Evolutionary conservation across 352 stramenopile species (phyloP), one percentile per base, ranked within the genome.

Genomic region (Pythium insidiosum): DNA sequence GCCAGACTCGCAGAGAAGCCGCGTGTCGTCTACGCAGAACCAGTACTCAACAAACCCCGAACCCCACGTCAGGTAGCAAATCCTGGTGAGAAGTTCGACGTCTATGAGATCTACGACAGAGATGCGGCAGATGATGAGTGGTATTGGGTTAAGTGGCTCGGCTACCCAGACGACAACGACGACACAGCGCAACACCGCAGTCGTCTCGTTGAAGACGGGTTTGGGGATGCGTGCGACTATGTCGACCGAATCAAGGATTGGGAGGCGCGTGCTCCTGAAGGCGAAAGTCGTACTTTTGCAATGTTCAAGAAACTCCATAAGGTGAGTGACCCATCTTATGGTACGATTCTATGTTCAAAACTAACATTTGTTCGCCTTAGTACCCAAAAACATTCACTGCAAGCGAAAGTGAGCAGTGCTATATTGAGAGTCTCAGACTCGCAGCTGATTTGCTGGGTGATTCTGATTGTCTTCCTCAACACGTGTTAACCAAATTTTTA

Each of bases 361-460:
- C n/a, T n/a, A n/a, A n/a, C n/a, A n/a, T n/a, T n/a, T n/a, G n/a
- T n/a, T n/a, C n/a, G n/a, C n/a, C n/a, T n/a, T n/a, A n/a, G n/a
- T n/a, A n/a, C n/a, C n/a, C n/a, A n/a, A n/a, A n/a, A n/a, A n/a
- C n/a, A n/a, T n/a, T n/a, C n/a, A n/a, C n/a, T n/a, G n/a, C n/a
- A n/a, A n/a, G n/a, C n/a, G n/a, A n/a, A n/a, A n/a, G n/a, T n/a
- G n/a, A n/a, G n/a, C 23, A 24, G 6, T 44, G 38, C 38, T 44
- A 44, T 19, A 26, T 45, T 45, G 39, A 24, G 13, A 26, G 24
- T 36, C 18, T 45, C 39, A 24, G 39, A n/a, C 16, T 5, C 6
- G 39, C 39, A 45, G 39, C 39, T 36, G 39, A 36, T 36, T 26
- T 45, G 3, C 39, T 45, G 2, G 15, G 39, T 29, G 16, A 37